phyloP scores from a whole-genome alignment of 129 eudicot genomes.

The Tagetes erecta region DNA sequence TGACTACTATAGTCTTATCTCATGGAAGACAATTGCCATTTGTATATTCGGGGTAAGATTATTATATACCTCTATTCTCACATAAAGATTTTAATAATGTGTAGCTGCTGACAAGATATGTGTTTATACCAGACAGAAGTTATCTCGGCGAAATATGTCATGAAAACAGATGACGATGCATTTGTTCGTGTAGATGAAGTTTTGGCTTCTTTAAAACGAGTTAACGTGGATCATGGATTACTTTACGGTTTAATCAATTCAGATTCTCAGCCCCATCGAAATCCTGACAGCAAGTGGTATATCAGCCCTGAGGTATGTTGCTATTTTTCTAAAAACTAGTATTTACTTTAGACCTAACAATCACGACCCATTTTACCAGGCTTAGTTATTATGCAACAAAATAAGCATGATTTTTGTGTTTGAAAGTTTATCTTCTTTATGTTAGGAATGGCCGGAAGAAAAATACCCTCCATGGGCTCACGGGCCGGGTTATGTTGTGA shows the following conservation, averaged over 20 bases:
- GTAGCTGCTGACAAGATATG: constrained; percentile 22
- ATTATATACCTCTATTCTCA: neutral
- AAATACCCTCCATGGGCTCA: constrained; percentile 95
- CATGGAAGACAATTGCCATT: constrained; percentile 97
- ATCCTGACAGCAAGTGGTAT: constrained; percentile 95
- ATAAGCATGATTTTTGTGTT: neutral
- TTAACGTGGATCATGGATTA: constrained; percentile 62
- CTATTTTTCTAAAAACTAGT: neutral
- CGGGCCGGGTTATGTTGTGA: constrained; percentile 92
- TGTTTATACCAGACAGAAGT: constrained; percentile 70
- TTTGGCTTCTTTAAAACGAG: constrained; percentile 56
- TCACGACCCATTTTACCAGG: neutral
- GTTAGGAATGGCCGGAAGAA: constrained; percentile 85
- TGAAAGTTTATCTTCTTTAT: constrained; percentile 10
- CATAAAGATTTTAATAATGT: neutral
- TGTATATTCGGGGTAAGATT: constrained; percentile 84
- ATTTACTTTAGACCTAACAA: neutral
- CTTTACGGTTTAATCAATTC: constrained; percentile 86
- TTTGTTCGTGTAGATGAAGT: constrained; percentile 96
- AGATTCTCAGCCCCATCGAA: constrained; percentile 85
- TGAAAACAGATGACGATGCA: constrained; percentile 99
- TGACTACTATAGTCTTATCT: constrained; percentile 86
- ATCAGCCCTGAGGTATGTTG: constrained; percentile 75
- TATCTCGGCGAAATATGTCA: constrained; percentile 77
- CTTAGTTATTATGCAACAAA: constrained; percentile 9